Evolutionary conservation across 345 rosid genomes (phyloP).

Genomic region (Citrus unshiu): DNA sequence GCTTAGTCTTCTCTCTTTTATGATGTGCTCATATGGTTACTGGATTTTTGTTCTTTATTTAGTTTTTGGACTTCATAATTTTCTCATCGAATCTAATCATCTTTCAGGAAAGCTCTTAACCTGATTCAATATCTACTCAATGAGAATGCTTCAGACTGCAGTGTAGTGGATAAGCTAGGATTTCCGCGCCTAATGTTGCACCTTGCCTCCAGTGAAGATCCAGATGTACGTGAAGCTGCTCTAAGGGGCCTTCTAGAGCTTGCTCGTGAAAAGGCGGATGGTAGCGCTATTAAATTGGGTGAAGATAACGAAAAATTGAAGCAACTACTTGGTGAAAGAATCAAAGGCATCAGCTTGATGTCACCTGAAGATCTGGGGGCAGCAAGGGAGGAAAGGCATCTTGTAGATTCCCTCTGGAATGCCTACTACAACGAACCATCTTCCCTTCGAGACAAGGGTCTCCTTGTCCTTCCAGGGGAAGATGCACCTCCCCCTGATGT

Average conservation of each 20-base stretch:
- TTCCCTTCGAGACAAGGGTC: slow-evolving; percentile 59
- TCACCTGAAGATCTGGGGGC: slow-evolving; percentile 76
- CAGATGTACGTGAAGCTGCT: slow-evolving; percentile 80
- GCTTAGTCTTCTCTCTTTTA: background rate
- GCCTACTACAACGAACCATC: slow-evolving; percentile 69
- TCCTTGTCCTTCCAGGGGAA: slow-evolving; percentile 75
- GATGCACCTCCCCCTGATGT: slow-evolving; percentile 72
- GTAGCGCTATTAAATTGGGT: slow-evolving; percentile 29
- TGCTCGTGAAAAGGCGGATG: slow-evolving; percentile 41
- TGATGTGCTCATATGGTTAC: background rate
- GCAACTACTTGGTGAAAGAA: slow-evolving; percentile 69
- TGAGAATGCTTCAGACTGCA: slow-evolving; percentile 71
- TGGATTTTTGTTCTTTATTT: background rate
- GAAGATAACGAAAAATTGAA: slow-evolving; percentile 57
- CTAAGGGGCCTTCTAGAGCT: slow-evolving; percentile 71
- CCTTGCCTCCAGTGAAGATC: slow-evolving; percentile 73
- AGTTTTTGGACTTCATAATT: background rate
- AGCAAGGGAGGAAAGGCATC: slow-evolving; percentile 77
- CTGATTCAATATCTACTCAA: slow-evolving; percentile 80
- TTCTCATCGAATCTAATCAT: background rate
- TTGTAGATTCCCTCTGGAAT: slow-evolving; percentile 79
- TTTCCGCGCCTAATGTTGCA: slow-evolving; percentile 80
- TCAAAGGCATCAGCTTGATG: slow-evolving; percentile 55
- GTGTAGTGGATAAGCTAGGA: slow-evolving; percentile 56
- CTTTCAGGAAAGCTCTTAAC: slow-evolving; percentile 84